phyloP scores from a whole-genome alignment of 1,139 yeast species.

The Scheffersomyces parashehatae region DNA sequence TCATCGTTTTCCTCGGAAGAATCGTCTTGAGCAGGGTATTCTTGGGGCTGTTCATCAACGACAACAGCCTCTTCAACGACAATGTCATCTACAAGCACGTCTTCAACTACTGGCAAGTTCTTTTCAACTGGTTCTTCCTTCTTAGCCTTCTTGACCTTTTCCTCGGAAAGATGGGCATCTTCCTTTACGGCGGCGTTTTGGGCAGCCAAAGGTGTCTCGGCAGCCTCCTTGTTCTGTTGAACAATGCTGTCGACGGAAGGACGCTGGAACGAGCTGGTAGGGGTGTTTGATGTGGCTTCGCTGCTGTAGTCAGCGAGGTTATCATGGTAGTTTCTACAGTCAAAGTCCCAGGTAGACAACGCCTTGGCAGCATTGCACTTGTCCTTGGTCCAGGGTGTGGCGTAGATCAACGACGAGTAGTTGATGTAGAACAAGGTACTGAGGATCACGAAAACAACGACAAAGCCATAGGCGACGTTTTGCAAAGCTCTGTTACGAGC shows the following conservation, averaged over 20 bases:
- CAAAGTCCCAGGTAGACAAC: conserved; percentile 79
- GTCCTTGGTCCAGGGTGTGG: conserved; percentile 73
- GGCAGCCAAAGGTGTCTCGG: too few relatives aligned
- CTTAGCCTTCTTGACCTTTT: conserved; percentile 18
- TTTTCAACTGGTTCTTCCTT: neutral
- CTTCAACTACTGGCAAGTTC: conserved; percentile 1
- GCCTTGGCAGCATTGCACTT: conserved; percentile 65
- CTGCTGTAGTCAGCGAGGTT: conserved; percentile 25
- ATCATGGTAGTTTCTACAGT: conserved; percentile 60
- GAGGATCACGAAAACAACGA: conserved; percentile 49
- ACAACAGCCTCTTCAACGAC: conserved; percentile 4
- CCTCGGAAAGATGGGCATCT: conserved; percentile 3
- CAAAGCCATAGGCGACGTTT: conserved; percentile 41
- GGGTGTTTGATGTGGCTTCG: neutral
- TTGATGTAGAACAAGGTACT: conserved; percentile 58
- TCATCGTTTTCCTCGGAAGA: conserved; percentile 4
- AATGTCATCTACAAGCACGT: conserved; percentile 1
- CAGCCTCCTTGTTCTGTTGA: too few relatives aligned
- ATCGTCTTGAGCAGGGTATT: neutral
- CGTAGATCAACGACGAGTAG: conserved; percentile 79
- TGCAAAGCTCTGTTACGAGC: conserved; percentile 36
- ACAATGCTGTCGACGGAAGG: too few relatives aligned
- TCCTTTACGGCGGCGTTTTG: conserved; percentile 1
- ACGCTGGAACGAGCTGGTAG: conserved; percentile 1
- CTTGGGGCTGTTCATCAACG: neutral